Evolutionary conservation across 2,329 filamentous ascomycete genomes (phyloP).

Genomic region (Venturiaceae sp.): DNA sequence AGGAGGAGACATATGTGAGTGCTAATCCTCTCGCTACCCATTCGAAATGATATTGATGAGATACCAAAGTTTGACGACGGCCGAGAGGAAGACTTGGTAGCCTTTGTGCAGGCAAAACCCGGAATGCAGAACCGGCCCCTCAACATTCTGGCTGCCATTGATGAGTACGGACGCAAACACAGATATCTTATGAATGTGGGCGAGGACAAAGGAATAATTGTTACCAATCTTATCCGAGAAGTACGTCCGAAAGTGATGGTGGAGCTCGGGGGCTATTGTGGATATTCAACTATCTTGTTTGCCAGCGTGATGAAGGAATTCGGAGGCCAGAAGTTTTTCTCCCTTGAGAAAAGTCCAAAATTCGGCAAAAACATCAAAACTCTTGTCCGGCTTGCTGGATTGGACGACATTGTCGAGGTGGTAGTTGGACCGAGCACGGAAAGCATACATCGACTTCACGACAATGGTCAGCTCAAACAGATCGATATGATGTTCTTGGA

Average conservation of each 20-base stretch:
- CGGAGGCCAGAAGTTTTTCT: conserved; percentile 54
- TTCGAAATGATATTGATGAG: too few relatives aligned
- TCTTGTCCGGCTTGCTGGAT: conserved; percentile 63
- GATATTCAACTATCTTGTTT: conserved; percentile 73
- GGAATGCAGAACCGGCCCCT: conserved; percentile 51
- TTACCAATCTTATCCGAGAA: conserved; percentile 57
- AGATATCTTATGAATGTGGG: conserved; percentile 78
- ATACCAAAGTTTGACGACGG: conserved; percentile 58
- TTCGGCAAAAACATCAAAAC: conserved; percentile 61
- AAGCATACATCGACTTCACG: conserved; percentile 52
- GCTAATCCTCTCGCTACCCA: too few relatives aligned
- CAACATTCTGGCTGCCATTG: conserved; percentile 58
- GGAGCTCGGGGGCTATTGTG: conserved; percentile 72
- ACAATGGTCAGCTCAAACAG: conserved; percentile 31
- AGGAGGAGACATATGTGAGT: conserved; percentile 20
- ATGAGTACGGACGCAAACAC: conserved; percentile 54
- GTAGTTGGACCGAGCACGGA: conserved; percentile 59
- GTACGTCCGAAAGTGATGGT: conserved; percentile 59
- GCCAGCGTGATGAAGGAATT: conserved; percentile 53
- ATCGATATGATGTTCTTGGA: conserved; percentile 72
- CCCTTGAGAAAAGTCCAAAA: conserved; percentile 63
- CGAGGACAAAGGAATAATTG: conserved; percentile 61
- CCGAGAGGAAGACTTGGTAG: conserved; percentile 62
- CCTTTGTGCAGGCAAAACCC: conserved; percentile 55
- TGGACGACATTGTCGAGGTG: conserved; percentile 61